phyloP scores from a whole-genome alignment of 2,329 filamentous ascomycete species.

The Ophiostoma sp. region DNA sequence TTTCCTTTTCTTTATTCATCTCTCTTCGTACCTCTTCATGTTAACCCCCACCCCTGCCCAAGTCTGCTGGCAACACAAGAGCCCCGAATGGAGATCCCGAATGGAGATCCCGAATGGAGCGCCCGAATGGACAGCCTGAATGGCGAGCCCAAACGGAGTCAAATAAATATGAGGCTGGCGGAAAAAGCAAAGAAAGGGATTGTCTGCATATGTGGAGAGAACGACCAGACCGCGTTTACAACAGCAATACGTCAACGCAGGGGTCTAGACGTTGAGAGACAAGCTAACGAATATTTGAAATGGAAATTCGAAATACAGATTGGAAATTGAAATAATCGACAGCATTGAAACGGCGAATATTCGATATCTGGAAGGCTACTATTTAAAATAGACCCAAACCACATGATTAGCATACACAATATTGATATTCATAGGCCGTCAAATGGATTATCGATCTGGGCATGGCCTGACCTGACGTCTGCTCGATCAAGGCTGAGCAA shows the following conservation, averaged over 20 bases:
- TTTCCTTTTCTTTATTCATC: not conserved
- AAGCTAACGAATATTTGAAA: not conserved
- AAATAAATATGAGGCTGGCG: too few species aligned
- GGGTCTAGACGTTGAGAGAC: not conserved
- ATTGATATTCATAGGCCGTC: not conserved
- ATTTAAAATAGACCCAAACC: not conserved
- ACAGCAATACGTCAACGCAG: not conserved
- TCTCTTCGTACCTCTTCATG: not conserved
- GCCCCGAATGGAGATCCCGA: constrained; percentile 1
- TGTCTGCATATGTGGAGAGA: not conserved
- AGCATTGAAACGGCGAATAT: too few species aligned
- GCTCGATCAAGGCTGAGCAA: not conserved
- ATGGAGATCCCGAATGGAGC: not conserved
- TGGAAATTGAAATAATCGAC: too few species aligned
- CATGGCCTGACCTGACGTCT: not conserved
- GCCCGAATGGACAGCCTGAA: not conserved
- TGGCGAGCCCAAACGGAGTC: not conserved
- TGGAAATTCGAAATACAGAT: not conserved
- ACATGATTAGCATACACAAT: not conserved
- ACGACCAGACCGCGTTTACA: not conserved
- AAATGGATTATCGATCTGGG: not conserved
- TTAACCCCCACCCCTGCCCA: not conserved
- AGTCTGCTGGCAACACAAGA: not conserved
- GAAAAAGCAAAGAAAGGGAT: not conserved
- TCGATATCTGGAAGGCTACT: not conserved